A percentile compares a stretch with the other conserved stretches of the same genome.
These are phyloP conservation scores for Biscogniauxia marginata DNA, from an alignment of 2,329 filamentous ascomycete species.

Conservation along the genomic window DNA sequence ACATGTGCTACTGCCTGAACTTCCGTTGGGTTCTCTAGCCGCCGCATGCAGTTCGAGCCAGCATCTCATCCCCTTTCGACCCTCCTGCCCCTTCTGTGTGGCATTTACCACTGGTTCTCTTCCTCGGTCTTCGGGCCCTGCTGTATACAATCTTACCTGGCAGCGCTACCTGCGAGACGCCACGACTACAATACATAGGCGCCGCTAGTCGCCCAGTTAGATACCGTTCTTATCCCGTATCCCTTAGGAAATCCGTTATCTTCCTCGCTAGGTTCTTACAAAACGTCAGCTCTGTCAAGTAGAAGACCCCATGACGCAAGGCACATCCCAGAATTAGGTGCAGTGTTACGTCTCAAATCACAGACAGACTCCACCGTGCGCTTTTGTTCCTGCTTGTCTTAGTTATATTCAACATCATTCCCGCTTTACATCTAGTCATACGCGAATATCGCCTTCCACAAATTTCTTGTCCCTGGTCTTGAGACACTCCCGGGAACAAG, in stretches of 20 bases:
- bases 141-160: neutral
- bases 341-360: slow-evolving; percentile 2
- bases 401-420: slow-evolving; percentile 8
- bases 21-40: neutral
- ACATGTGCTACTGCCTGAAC: neutral
- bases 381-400: slow-evolving; percentile 4
- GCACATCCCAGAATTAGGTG: slow-evolving; percentile 5
- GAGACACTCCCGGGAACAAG: slow-evolving; percentile 17
- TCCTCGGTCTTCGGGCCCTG: neutral
- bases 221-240: neutral
- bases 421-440: slow-evolving; percentile 19
- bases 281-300: neutral
- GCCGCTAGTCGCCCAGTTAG: no score
- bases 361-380: slow-evolving; percentile 21
- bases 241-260: neutral
- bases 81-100: neutral
- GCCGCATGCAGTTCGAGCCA: neutral
- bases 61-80: neutral
- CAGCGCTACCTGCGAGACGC: neutral
- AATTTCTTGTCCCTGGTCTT: neutral
- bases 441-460: slow-evolving; percentile 9
- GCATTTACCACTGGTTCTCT: neutral
- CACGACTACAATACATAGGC: neutral
- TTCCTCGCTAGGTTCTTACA: neutral
- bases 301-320: slow-evolving; percentile 16